These are phyloP conservation scores for Aspergillus sclerotioniger DNA, from an alignment of 495 filamentous ascomycete genomes.

Conservation along the genomic window DNA sequence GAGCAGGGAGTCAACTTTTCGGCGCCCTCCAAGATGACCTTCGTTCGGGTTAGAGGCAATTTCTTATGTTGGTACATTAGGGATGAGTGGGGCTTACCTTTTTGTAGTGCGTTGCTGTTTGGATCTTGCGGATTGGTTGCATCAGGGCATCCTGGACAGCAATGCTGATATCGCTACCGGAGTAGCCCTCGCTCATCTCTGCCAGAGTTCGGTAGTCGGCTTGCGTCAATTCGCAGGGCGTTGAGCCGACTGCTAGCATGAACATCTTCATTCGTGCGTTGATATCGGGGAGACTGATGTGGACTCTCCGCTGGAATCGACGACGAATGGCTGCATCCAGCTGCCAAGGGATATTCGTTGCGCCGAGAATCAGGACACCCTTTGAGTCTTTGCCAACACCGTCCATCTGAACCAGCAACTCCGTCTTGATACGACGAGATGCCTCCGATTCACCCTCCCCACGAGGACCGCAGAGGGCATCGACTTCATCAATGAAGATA, in stretches of 20 bases:
- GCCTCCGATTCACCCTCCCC: slow-evolving; percentile 98
- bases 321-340: slow-evolving; percentile 96
- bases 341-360: slow-evolving; percentile 99
- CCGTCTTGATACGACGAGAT: slow-evolving; percentile 95
- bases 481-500: slow-evolving; percentile 99
- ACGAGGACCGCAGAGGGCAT: slow-evolving; percentile 91
- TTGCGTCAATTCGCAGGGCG: slow-evolving; percentile 77
- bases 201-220: slow-evolving; percentile 78
- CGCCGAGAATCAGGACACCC: slow-evolving; percentile 91
- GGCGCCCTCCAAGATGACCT: slow-evolving; percentile 70
- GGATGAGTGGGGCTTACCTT: slow-evolving; percentile 53
- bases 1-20: slow-evolving; percentile 90
- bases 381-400: slow-evolving; percentile 93
- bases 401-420: slow-evolving; percentile 98
- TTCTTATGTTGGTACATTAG: not conserved
- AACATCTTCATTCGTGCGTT: slow-evolving; percentile 95
- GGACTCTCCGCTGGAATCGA: slow-evolving; percentile 93
- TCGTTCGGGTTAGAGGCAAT: slow-evolving; percentile 4
- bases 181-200: slow-evolving; percentile 85
- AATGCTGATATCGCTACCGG: slow-evolving; percentile 93
- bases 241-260: slow-evolving; percentile 86
- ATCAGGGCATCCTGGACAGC: slow-evolving; percentile 96
- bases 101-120: slow-evolving; percentile 98
- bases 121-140: slow-evolving; percentile 96
- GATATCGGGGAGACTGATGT: slow-evolving; percentile 87